Evolutionary conservation across 495 filamentous ascomycete genomes (phyloP).

Genomic region (Penicillium diatomitis): DNA sequence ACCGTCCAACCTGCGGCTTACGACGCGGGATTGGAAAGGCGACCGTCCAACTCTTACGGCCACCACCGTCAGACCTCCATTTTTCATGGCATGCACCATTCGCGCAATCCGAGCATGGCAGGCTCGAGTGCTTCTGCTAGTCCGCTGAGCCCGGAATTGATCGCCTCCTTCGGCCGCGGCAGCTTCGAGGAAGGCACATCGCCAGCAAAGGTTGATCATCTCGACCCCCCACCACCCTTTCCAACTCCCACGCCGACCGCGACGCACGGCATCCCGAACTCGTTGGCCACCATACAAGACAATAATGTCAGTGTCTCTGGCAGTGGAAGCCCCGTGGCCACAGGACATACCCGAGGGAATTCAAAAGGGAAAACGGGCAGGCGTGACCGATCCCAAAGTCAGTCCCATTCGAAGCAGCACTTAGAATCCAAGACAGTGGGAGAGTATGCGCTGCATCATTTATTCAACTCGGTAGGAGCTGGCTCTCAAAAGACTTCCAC

Average conservation of each 20-base stretch:
- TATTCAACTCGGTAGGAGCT: conserved; percentile 75
- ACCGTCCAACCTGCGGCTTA: conserved; percentile 35
- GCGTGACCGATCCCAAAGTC: conserved; percentile 66
- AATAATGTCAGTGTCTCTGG: conserved; percentile 20
- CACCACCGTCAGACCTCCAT: conserved; percentile 93
- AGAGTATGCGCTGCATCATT: conserved; percentile 91
- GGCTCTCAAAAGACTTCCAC: not conserved
- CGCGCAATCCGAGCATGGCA: conserved; percentile 71
- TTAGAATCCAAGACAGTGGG: conserved; percentile 80
- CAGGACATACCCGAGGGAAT: conserved; percentile 30
- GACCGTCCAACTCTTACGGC: conserved; percentile 63
- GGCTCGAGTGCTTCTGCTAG: conserved; percentile 56
- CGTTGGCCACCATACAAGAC: conserved; percentile 35
- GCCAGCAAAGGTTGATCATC: conserved; percentile 21
- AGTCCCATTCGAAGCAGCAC: conserved; percentile 72
- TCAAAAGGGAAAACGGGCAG: conserved; percentile 50
- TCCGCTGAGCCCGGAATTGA: conserved; percentile 76
- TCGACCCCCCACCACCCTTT: conserved; percentile 21
- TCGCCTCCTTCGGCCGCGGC: conserved; percentile 53
- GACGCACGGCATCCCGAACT: conserved; percentile 18
- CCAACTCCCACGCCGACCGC: conserved; percentile 14
- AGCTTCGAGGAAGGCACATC: conserved; percentile 17
- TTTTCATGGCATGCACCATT: conserved; percentile 89
- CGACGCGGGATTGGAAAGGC: conserved; percentile 55
- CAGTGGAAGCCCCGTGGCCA: conserved; percentile 16